A percentile compares a stretch with the other conserved stretches of the same genome.
Conservation (phyloP, 306 rosid species). For the Prinsepia uniflora region DNA sequence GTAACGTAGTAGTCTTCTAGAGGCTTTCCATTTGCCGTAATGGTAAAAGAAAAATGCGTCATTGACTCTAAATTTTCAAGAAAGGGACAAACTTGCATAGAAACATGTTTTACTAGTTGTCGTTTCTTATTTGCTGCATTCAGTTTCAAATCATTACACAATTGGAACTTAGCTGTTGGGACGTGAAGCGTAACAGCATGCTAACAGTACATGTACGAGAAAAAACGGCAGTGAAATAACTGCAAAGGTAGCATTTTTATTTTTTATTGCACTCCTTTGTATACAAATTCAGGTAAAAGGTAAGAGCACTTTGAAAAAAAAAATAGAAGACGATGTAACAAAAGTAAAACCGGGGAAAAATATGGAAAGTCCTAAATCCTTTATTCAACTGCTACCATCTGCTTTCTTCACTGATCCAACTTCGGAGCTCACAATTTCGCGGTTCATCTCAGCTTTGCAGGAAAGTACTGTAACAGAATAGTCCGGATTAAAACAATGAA, state of each 20-base stretch:
- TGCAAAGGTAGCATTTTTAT: background rate
- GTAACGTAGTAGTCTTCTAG: too few species aligned
- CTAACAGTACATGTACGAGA: background rate
- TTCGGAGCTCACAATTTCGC: conserved; percentile 14
- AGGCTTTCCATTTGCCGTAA: background rate
- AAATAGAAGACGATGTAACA: background rate
- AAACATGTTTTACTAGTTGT: too few species aligned
- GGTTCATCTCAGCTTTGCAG: conserved; percentile 27
- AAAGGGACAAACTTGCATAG: too few species aligned
- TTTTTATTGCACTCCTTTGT: background rate
- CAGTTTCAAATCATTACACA: too few species aligned
- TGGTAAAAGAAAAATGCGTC: conserved; percentile 7
- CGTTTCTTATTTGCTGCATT: too few species aligned
- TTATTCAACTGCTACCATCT: conserved; percentile 13
- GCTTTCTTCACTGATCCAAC: background rate
- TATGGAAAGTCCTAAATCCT: background rate
- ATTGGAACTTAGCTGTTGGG: too few species aligned
- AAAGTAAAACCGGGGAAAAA: background rate
- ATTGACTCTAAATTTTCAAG: background rate
- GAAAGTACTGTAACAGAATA: conserved; percentile 22
- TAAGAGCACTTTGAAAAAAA: background rate
- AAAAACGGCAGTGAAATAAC: background rate
- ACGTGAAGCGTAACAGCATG: background rate
- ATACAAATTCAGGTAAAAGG: background rate
- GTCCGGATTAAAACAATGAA: too few species aligned